Base-by-base conservation (phyloP, 345 rosid genomes). In the Eucalyptus paniculata region DNA sequence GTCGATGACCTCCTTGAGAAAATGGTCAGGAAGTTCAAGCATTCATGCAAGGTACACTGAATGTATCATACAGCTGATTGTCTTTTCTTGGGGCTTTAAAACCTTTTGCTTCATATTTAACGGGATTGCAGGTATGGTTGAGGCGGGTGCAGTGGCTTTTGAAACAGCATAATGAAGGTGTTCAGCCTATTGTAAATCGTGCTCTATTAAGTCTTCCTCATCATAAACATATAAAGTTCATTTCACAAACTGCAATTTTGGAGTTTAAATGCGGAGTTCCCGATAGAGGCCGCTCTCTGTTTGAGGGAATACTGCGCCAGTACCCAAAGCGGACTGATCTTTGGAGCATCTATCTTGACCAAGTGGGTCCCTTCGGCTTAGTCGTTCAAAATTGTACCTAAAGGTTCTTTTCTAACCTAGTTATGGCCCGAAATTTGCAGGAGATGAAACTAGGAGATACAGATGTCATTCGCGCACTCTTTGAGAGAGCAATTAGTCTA, bases 301-400 rank as follows among this genome's bases (percentile, higher is more conserved):
- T 98, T 92, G 99, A 98, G 95, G 95, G 96, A 62, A 94, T 96
- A 88, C 92, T 98, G 89, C 91, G 96, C 80, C 97, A 98, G 91
- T 98, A 96, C 90, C 99, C 99, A 7, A 98, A 97, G 91, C 93
- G 98, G 94, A 98, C 97, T 45, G 99, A 98, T 92, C 91, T 98
- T 88, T 98, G 99, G 99, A 97, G 99, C 90, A 92, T 97, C 88
- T 98, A 98, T 92, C 97, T 98, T 69, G 99, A 98, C 93, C 98
- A 97, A 89, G 99, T 98, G 91, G 60, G 69, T 45, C 93, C 87
- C 87, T 85, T 49, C 85, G 77, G 88, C 6, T 12, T 86, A 86
- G 47, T 23, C 6, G 47, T 77, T 40, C 47, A 40, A 77, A 77
- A 77, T 69, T 69, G 44, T 18, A 6, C 9, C 47, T 77, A 26